Percentiles rank a stretch among this genome's conserved stretches.
Evolutionary conservation across 306 rosid genomes (phyloP).

Genomic region (Fagus crenata): DNA sequence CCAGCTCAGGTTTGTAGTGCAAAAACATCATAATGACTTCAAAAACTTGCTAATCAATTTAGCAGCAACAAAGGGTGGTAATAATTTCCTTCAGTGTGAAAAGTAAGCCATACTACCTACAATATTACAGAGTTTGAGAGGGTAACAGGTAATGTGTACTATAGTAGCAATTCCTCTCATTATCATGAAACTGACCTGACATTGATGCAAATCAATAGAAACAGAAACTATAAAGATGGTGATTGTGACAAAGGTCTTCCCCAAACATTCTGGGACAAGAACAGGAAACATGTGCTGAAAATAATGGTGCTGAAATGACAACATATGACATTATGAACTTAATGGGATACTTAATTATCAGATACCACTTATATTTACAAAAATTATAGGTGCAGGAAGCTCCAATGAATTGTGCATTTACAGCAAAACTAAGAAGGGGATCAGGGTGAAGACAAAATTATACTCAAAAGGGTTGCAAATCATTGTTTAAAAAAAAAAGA

Average conservation of each 20-base stretch:
- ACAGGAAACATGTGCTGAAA: background rate
- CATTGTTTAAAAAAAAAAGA: background rate
- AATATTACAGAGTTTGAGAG: background rate
- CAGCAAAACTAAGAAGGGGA: background rate
- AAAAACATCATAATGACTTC: background rate
- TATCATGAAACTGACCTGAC: background rate
- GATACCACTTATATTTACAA: background rate
- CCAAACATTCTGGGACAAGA: background rate
- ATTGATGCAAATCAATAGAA: background rate
- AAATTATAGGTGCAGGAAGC: background rate
- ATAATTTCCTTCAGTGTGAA: background rate
- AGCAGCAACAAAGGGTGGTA: background rate
- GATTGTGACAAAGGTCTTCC: background rate
- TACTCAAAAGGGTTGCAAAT: background rate
- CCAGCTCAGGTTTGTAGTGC: background rate
- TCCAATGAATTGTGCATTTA: background rate
- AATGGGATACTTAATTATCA: background rate
- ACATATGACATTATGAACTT: background rate
- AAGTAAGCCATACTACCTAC: background rate
- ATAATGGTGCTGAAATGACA: constrained; percentile 4
- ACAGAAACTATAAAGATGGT: background rate
- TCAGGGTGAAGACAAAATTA: background rate
- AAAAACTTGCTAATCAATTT: background rate
- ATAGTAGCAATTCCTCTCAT: background rate
- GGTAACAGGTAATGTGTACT: background rate